These are phyloP conservation scores for Aspergillus pseudoglaucus DNA, from an alignment of 2,329 filamentous ascomycete species.

Conservation along the genomic window DNA sequence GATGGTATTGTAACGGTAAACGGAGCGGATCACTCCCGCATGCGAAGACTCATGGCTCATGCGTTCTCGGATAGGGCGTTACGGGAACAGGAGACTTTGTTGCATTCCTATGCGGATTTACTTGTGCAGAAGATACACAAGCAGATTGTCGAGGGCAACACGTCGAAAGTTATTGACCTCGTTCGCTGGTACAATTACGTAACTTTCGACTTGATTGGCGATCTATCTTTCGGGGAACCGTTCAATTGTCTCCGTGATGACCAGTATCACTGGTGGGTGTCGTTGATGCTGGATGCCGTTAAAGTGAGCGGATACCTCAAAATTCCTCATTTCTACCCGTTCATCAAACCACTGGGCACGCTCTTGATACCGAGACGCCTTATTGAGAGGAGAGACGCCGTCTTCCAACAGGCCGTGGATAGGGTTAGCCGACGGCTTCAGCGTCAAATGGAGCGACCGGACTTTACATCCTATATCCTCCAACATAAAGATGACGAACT, in stretches of 20 bases:
- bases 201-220: slow-evolving; percentile 32
- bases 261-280: slow-evolving; percentile 25
- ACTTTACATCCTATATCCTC: slow-evolving; percentile 21
- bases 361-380: slow-evolving; percentile 14
- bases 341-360: slow-evolving; percentile 8
- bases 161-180: slow-evolving; percentile 10
- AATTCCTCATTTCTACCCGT: slow-evolving; percentile 14
- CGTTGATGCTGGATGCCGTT: slow-evolving; percentile 19
- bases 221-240: slow-evolving; percentile 27
- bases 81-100: slow-evolving; percentile 25
- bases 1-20: slow-evolving; percentile 22
- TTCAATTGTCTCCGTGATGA: slow-evolving; percentile 24
- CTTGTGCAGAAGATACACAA: slow-evolving; percentile 16
- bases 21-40: slow-evolving; percentile 21
- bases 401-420: slow-evolving; percentile 15
- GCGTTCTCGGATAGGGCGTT: slow-evolving; percentile 32
- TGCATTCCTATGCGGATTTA: slow-evolving; percentile 25
- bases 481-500: slow-evolving; percentile 12
- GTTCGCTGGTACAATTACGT: slow-evolving; percentile 19
- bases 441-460: slow-evolving; percentile 10
- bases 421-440: slow-evolving; percentile 14
- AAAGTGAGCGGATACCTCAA: slow-evolving; percentile 17
- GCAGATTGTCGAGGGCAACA: slow-evolving; percentile 1
- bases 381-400: slow-evolving; percentile 8
- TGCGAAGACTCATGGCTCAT: slow-evolving; percentile 27